Percentiles rank a stretch among this genome's conserved stretches.
Conservation (phyloP, 1,139 yeast genomes). For the Entelexis paramagnoliae region DNA sequence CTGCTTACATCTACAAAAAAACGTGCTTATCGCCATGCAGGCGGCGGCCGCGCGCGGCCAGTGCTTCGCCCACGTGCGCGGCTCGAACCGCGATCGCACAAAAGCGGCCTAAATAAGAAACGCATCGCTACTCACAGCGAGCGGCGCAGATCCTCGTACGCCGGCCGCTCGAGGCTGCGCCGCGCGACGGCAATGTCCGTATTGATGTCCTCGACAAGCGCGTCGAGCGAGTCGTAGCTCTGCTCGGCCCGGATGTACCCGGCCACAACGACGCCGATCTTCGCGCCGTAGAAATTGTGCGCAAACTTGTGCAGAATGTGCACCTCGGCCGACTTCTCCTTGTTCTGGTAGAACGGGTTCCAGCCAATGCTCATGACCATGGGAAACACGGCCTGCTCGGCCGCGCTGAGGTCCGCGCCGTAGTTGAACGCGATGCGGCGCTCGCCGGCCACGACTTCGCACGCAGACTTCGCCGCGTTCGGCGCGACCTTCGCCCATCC, state of each 20-base stretch:
- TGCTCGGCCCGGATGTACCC: slow-evolving; percentile 91
- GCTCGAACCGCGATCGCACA: neutral
- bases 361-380: slow-evolving; percentile 95
- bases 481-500: slow-evolving; percentile 55
- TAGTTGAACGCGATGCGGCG: slow-evolving; percentile 39
- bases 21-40: too few relatives aligned
- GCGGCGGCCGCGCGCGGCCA: too few relatives aligned
- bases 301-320: slow-evolving; percentile 71
- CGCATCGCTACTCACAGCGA: neutral
- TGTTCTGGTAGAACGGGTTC: slow-evolving; percentile 85
- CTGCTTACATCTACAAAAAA: too few relatives aligned
- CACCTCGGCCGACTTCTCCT: slow-evolving; percentile 66
- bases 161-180: slow-evolving; percentile 38
- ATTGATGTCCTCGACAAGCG: slow-evolving; percentile 73
- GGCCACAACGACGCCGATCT: slow-evolving; percentile 53
- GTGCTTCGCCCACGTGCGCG: too few relatives aligned
- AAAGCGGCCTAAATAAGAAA: neutral
- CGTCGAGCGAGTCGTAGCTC: slow-evolving; percentile 73
- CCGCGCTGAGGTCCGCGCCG: slow-evolving; percentile 42
- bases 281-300: slow-evolving; percentile 71
- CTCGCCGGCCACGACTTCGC: slow-evolving; percentile 17
- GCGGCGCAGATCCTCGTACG: slow-evolving; percentile 26
- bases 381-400: slow-evolving; percentile 46
- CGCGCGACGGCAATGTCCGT: slow-evolving; percentile 64
- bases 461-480: neutral